These are phyloP conservation scores for Uromyces viciae-fabae DNA, from an alignment of 1,284 basidiomycete species.

Conservation along the genomic window DNA sequence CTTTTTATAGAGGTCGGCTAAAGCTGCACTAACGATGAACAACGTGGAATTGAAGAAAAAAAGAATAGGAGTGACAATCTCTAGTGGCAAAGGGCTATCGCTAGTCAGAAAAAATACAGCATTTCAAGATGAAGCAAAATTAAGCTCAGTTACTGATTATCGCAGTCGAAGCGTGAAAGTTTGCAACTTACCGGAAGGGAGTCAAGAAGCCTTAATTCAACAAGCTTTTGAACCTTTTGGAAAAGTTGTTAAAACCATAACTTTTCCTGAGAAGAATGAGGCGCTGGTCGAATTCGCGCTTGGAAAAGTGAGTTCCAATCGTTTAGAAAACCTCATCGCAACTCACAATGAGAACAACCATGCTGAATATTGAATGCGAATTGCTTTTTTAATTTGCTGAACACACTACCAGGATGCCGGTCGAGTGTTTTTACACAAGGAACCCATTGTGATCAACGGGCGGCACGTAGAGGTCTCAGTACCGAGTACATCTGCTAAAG, in stretches of 20 bases:
- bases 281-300: slow-evolving; percentile 38
- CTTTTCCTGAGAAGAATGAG: slow-evolving; percentile 40
- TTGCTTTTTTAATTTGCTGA: neutral
- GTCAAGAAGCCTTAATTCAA: slow-evolving; percentile 82
- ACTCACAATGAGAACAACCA: neutral
- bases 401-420: slow-evolving; percentile 31
- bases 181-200: slow-evolving; percentile 66
- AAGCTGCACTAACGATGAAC: slow-evolving; percentile 69
- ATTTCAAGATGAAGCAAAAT: slow-evolving; percentile 31
- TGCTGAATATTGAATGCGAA: no score
- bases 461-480: slow-evolving; percentile 31
- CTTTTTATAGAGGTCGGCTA: slow-evolving; percentile 64
- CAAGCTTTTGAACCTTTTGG: slow-evolving; percentile 76
- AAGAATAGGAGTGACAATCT: slow-evolving; percentile 74
- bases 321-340: neutral
- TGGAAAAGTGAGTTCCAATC: slow-evolving; percentile 19
- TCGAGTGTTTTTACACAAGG: slow-evolving; percentile 30
- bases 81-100: slow-evolving; percentile 67
- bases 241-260: slow-evolving; percentile 57
- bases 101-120: slow-evolving; percentile 18
- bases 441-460: slow-evolving; percentile 18
- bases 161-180: slow-evolving; percentile 65
- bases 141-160: slow-evolving; percentile 59
- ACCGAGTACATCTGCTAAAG: slow-evolving; percentile 9
- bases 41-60: slow-evolving; percentile 79